Conservation (phyloP, 306 rosid genomes). For the Aeschynomene evenia region DNA sequence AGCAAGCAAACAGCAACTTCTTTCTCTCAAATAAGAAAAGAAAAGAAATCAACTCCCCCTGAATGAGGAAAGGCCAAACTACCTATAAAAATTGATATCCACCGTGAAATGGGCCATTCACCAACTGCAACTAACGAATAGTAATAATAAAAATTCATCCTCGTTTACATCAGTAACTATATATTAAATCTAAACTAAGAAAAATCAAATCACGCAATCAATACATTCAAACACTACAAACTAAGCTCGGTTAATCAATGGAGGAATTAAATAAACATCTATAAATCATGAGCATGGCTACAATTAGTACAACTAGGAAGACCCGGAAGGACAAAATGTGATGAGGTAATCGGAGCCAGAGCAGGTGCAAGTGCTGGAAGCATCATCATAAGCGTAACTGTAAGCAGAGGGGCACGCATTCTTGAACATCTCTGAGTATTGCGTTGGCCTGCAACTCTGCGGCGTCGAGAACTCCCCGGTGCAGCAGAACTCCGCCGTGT, state of each 20-base stretch:
- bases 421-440: constrained; percentile 68
- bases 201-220: not conserved
- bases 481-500: constrained; percentile 69
- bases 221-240: no score
- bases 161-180: not conserved
- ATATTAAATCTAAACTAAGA: not conserved
- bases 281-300: not conserved
- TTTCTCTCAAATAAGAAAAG: not conserved
- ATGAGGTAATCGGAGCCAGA: constrained; percentile 57
- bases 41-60: not conserved
- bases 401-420: constrained; percentile 72
- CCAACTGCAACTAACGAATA: not conserved
- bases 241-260: not conserved
- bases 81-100: not conserved
- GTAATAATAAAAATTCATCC: not conserved
- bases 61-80: not conserved
- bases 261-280: not conserved
- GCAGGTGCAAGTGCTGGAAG: constrained; percentile 78
- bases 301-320: not conserved
- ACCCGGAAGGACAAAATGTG: constrained; percentile 55
- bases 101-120: no score
- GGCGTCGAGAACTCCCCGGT: constrained; percentile 68
- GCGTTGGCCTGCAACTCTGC: constrained; percentile 65
- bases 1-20: not conserved
- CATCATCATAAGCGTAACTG: constrained; percentile 80